A percentile compares a stretch with the other conserved stretches of the same genome.
These are phyloP conservation scores for Cryptosporidium tyzzeri DNA, from an alignment of 169 alveolate species.

Conservation along the genomic window DNA sequence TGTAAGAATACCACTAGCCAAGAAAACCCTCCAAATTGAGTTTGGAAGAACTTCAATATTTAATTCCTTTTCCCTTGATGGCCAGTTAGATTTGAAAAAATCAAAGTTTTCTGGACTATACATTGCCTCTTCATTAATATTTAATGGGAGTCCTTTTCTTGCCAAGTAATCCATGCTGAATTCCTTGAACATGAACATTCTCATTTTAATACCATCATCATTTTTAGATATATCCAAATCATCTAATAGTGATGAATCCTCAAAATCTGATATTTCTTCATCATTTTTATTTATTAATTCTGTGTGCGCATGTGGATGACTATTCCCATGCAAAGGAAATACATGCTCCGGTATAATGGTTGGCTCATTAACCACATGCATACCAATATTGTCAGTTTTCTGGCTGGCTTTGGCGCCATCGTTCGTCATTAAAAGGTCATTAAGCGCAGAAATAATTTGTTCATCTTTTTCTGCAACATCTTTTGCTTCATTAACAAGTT, in stretches of 20 bases:
- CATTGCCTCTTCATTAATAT: conserved; percentile 4
- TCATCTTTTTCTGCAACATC: conserved; percentile 9
- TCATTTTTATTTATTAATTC: not conserved
- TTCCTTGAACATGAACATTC: conserved; percentile 34
- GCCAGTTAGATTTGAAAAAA: conserved; percentile 32
- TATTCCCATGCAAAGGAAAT: conserved; percentile 2
- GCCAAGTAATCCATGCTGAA: conserved; percentile 45
- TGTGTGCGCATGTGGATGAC: not conserved
- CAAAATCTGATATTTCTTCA: conserved; percentile 29
- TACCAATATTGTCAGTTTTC: not conserved
- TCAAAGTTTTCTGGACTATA: conserved; percentile 34
- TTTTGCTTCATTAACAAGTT: conserved; percentile 29
- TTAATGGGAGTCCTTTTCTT: conserved; percentile 17
- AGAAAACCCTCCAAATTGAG: conserved; percentile 35
- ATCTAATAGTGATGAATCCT: conserved; percentile 23
- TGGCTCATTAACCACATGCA: conserved; percentile 30
- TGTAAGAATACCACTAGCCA: conserved; percentile 16
- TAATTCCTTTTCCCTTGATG: not conserved
- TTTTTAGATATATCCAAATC: not conserved
- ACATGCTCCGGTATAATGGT: conserved; percentile 31
- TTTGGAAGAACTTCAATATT: conserved; percentile 21
- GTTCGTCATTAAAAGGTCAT: not conserved
- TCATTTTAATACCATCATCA: not conserved
- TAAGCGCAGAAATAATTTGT: conserved; percentile 12
- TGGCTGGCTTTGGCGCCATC: not conserved